phyloP scores from a whole-genome alignment of 257 asterid species.

The Cruciata laevipes region DNA sequence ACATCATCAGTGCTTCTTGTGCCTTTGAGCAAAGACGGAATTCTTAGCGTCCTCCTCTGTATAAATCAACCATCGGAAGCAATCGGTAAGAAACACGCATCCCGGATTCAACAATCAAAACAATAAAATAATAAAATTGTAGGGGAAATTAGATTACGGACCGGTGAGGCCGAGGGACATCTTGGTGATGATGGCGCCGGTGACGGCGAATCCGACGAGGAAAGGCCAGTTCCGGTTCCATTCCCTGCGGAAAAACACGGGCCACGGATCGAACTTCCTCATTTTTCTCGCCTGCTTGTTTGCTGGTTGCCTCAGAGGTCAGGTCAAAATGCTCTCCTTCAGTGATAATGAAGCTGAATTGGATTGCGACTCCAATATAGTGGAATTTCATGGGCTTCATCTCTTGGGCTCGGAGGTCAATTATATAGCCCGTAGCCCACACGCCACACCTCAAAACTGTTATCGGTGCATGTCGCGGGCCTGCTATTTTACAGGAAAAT shows the following conservation, averaged over 20 bases:
- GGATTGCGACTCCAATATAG: background rate
- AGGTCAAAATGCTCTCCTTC: background rate
- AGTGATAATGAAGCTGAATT: background rate
- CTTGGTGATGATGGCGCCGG: conserved; percentile 30
- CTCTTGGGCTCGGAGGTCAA: background rate
- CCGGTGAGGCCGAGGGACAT: conserved; percentile 32
- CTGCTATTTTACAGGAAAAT: too few species aligned
- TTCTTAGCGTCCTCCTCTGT: conserved; percentile 37
- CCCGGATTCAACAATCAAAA: background rate
- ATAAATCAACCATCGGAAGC: conserved; percentile 2
- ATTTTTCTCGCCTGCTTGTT: conserved; percentile 2
- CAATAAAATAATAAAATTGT: background rate
- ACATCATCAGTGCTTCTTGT: conserved; percentile 24
- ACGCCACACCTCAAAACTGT: too few species aligned
- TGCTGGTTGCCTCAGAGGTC: background rate
- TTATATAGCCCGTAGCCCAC: too few species aligned
- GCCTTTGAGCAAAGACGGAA: conserved; percentile 32
- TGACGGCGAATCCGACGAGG: conserved; percentile 35
- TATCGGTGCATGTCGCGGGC: too few species aligned
- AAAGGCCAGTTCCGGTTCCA: conserved; percentile 31
- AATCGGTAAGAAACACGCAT: background rate
- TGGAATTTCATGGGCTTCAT: background rate
- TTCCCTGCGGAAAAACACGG: conserved; percentile 33
- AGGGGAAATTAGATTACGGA: background rate
- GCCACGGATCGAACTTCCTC: conserved; percentile 37